Evolutionary conservation across 176 grass and related monocot genomes (phyloP).

Genomic region (Lolium rigidum): DNA sequence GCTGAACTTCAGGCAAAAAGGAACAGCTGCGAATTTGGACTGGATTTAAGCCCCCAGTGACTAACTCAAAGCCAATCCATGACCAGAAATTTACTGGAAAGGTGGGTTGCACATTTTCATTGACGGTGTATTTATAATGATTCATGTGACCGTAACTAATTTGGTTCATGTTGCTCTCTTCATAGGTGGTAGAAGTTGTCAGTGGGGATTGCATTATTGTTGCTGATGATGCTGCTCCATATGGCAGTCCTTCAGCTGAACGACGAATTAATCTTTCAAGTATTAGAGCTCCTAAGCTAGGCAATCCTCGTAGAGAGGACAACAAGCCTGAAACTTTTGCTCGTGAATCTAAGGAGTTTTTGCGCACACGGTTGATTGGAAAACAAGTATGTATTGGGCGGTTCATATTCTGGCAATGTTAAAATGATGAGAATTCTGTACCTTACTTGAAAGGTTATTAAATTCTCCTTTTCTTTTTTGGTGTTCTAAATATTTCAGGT

Average conservation of each 20-base stretch:
- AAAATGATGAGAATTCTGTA: background rate
- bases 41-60: constrained; percentile 77
- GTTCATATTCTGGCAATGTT: background rate
- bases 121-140: constrained; percentile 14
- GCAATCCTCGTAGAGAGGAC: constrained; percentile 72
- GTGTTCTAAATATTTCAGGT: constrained; percentile 60
- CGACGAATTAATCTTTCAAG: constrained; percentile 96
- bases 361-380: constrained; percentile 86
- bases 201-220: constrained; percentile 96
- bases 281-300: constrained; percentile 87
- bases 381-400: constrained; percentile 60
- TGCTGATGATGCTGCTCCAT: constrained; percentile 79
- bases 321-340: constrained; percentile 75
- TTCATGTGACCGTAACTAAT: constrained; percentile 32
- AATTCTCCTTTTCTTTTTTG: constrained; percentile 22
- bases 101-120: constrained; percentile 42
- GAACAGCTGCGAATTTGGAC: constrained; percentile 93
- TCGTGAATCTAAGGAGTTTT: constrained; percentile 92
- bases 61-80: constrained; percentile 92
- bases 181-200: constrained; percentile 91
- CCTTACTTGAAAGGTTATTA: constrained; percentile 11
- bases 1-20: constrained; percentile 98
- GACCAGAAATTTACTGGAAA: constrained; percentile 96
- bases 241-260: constrained; percentile 82
- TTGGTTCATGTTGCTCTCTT: constrained; percentile 37